Base-by-base conservation (phyloP, 495 filamentous ascomycete species). In the Neurospora pannonica region DNA sequence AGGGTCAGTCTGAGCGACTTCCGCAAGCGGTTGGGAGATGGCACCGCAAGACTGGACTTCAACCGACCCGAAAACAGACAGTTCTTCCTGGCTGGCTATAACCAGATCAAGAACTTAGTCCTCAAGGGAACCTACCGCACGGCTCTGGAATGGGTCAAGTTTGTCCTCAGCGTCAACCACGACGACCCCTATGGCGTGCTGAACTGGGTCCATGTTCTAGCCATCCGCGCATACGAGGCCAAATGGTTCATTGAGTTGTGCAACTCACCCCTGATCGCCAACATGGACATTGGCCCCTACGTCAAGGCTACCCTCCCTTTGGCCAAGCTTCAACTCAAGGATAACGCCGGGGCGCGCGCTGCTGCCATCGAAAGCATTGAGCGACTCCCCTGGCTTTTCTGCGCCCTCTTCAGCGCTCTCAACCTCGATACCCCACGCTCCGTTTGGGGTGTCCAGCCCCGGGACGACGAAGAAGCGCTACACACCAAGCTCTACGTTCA, bases 41-140 rank as follows among this genome's bases (percentile, higher is more conserved):
- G 97, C 15, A 90, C 89, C 76, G 94, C 93, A 11, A 85, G 91
- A 48, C 84, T 99, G 42, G 90, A 94, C 79, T 98, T 97, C 78
- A 78, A 85, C 24, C 84, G 92, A 36, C 89, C 89, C 10, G 94
- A 96, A 81, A 98, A 98, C 79, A 88, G 96, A 48, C 95, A 99
- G 79, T 89, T 99, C 70, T 98, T 90, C 90, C 89, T 98, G 62
- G 92, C 94, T 31, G 91, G 89, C n/a, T 96, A 91, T 87, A 89
- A 94, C 75, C 97, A 97, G 76, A 91, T 97, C 77, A 88, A 86
- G 72, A 93, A 92, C 74, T 86, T 98, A 11, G 87, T 91, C 11
- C 91, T 93, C 87, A 94, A 96, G 77, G 94, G 95, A n/a, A 97
- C 95, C 17, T 97, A 93, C 87, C 88, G 94, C 38, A 98, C 96